These are phyloP conservation scores for Chaetomium cochliodes DNA, from an alignment of 495 filamentous ascomycete genomes.

Conservation along the genomic window DNA sequence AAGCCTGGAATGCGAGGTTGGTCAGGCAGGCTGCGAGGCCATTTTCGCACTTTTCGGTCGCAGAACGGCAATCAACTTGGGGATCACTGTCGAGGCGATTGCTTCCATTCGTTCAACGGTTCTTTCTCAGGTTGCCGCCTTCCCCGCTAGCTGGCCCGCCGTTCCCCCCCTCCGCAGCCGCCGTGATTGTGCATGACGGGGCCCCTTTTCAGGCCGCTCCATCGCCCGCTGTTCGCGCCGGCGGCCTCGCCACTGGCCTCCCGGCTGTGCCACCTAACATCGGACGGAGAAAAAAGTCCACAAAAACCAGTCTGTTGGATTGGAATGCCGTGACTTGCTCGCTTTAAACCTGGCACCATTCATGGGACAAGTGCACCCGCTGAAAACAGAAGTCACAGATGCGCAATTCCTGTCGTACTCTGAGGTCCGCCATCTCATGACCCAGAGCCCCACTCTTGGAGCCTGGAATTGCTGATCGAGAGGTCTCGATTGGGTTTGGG, in stretches of 20 bases:
- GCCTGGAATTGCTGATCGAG: constrained; percentile 2
- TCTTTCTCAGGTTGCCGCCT: neutral
- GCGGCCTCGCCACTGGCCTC: constrained; percentile 11
- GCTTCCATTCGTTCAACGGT: neutral
- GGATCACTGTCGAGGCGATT: neutral
- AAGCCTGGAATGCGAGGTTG: neutral
- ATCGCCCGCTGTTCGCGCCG: neutral
- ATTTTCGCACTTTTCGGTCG: neutral
- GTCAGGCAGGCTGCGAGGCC: neutral
- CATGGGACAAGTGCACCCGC: neutral
- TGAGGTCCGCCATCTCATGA: neutral
- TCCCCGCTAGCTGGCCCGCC: neutral
- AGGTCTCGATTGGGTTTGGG: neutral
- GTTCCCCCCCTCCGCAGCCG: neutral
- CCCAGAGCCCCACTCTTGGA: neutral
- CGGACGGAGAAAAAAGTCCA: neutral
- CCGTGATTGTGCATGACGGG: constrained; percentile 7
- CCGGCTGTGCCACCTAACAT: neutral
- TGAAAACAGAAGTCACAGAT: neutral
- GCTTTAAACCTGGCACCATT: neutral
- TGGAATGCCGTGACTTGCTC: neutral
- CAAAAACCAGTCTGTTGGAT: neutral
- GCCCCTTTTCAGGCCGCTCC: neutral
- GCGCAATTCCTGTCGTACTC: neutral
- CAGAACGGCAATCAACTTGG: neutral